Evolutionary conservation across 768 basidiomycete genomes (phyloP), one percentile per base, ranked within the genome.

Genomic region (Polyporus arcularius): DNA sequence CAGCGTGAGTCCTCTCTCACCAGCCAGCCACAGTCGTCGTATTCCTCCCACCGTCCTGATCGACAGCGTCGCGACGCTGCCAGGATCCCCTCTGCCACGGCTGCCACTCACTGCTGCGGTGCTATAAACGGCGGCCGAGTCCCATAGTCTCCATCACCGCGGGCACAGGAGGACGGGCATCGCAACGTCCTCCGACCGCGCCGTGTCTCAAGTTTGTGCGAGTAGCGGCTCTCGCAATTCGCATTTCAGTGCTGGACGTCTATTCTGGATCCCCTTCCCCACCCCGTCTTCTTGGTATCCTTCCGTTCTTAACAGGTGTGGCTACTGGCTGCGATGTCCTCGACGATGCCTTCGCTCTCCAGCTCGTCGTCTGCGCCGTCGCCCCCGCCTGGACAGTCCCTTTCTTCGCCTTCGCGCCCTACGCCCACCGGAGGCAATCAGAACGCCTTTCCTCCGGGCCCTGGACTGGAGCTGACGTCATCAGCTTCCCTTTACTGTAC

Each of bases 401-500:
- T 12, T 28, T 32, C 35, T 48, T 42, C 56, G 40, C 30, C 41
- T 10, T 50, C 56, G 48, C 28, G 39, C 51, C 35, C 48, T 39
- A 11, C 54, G 14, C 42, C 41, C 12, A 26, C 56, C 18, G 61
- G 53, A 31, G 51, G 51, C 53, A 53, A 50, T 30, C 45, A 42
- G 51, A 43, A 53, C 38, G 32, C 51, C 21, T 51, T 41, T 12
- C 31, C 30, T 42, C 42, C 50, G 11, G 53, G 41, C 41, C 31
- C 54, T n/a, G 56, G 51, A 35, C 61, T 54, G 16, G 35, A 50
- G 26, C 31, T 62, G 53, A 60, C 61, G 53, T 65, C 67, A 53
- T 65, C 65, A 3, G 61, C 67, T 7, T 58, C 61, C 32, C 55
- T 68, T 14, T 68, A 68, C 38, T 55, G 67, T 68, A 54, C 47